Evolutionary conservation across 805 yeast species (phyloP).

Genomic region (Jamesozyma jinghongensis): DNA sequence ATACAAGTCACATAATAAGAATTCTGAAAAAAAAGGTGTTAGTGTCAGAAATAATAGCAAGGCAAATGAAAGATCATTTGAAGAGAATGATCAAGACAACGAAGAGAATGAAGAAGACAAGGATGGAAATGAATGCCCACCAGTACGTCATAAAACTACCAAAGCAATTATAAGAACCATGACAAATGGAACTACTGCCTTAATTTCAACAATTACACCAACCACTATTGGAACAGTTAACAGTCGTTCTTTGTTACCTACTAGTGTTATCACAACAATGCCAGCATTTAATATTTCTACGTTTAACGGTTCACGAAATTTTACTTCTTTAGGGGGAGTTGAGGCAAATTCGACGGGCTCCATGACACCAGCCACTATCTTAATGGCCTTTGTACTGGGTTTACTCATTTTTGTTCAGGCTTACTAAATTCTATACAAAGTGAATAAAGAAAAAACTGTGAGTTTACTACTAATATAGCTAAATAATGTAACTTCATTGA

Average conservation of each 20-base stretch:
- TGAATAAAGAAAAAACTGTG: too few species aligned
- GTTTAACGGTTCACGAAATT: neutral
- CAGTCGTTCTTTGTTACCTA: neutral
- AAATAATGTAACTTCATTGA: too few species aligned
- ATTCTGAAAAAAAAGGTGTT: neutral
- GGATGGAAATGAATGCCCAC: neutral
- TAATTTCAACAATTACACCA: neutral
- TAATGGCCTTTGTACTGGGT: slow-evolving; percentile 11
- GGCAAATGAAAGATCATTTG: neutral
- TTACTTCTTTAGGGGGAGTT: neutral
- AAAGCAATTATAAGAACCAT: neutral
- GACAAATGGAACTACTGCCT: too few species aligned
- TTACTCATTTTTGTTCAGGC: slow-evolving; percentile 10
- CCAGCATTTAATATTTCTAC: neutral
- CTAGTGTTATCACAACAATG: neutral
- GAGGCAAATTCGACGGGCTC: slow-evolving; percentile 12
- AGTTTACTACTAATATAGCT: too few species aligned
- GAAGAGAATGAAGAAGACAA: neutral
- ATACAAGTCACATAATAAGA: neutral
- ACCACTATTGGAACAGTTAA: neutral
- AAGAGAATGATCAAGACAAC: neutral
- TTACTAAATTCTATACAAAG: slow-evolving; percentile 7
- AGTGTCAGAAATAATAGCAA: too few species aligned
- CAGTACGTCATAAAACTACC: too few species aligned
- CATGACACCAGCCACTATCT: slow-evolving; percentile 11